phyloP scores from a whole-genome alignment of 371 early-diverging fungal genomes.

The Mucor mucedo region DNA sequence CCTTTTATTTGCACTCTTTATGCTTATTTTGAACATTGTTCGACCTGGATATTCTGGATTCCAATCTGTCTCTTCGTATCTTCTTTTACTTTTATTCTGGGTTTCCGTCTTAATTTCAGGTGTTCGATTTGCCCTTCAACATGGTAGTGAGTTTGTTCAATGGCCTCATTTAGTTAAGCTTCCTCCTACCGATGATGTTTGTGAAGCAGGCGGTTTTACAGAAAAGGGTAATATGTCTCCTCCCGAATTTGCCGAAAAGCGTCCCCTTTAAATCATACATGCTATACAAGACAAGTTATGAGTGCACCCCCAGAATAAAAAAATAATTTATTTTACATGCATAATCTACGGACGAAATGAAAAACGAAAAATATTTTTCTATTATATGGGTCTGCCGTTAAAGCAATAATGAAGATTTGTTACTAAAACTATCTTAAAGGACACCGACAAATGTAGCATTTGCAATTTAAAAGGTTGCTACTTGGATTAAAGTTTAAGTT shows the following conservation, averaged over 20 bases:
- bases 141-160: slow-evolving; percentile 52
- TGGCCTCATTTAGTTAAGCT: slow-evolving; percentile 46
- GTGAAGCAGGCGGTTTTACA: slow-evolving; percentile 21
- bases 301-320: too few species aligned
- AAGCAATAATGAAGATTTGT: too few species aligned
- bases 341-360: too few species aligned
- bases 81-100: slow-evolving; percentile 52
- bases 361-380: too few species aligned
- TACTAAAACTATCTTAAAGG: too few species aligned
- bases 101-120: slow-evolving; percentile 53
- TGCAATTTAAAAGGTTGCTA: too few species aligned
- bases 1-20: slow-evolving; percentile 48
- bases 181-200: slow-evolving; percentile 31
- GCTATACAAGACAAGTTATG: too few species aligned
- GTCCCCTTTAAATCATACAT: background rate
- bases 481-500: too few species aligned
- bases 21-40: slow-evolving; percentile 48
- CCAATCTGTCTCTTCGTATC: slow-evolving; percentile 35
- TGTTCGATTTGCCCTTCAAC: slow-evolving; percentile 47
- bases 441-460: too few species aligned
- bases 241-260: slow-evolving; percentile 27
- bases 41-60: slow-evolving; percentile 46
- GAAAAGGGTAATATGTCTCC: slow-evolving; percentile 38
- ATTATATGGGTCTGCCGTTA: too few species aligned
- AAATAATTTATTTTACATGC: too few species aligned